Base-by-base conservation (phyloP, 2,329 filamentous ascomycete genomes). In the Hypoxylon sp. region DNA sequence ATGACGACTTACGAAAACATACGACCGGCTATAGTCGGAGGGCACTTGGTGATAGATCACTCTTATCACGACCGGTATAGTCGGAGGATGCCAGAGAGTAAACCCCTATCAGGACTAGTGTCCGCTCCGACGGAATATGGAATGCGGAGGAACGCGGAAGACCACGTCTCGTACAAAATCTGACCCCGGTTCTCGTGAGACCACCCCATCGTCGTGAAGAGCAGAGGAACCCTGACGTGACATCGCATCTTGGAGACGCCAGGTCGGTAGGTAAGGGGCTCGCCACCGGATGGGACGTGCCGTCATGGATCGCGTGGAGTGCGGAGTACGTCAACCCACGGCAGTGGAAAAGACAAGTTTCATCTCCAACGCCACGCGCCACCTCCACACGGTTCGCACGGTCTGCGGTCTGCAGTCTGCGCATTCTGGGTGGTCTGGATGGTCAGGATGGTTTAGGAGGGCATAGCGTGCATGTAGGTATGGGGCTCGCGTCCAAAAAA, bases 41-140 rank as follows among this genome's bases (percentile, higher is more conserved):
- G n/a, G 31, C 10, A 35, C 5, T 35, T 17, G 3, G n/a, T 35
- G 15, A 35, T 35, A 35, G 31, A 17, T 18, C 15, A 35, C 31
- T n/a, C 9, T 3, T 35, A 35, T 35, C 18, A 35, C 15, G 15
- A 35, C 31, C 31, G 15, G 31, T 35, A 18, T 18, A 35, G 6
- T 35, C 31, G 31, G 15, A 17, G 6, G 31, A 35, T 13, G 17
- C 13, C 7, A 15, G n/a, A 5, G 11, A n/a, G 11, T 17, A n/a
- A 35, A 18, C 49, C 47, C 47, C 47, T 45, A 29, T 27, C 33
- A 37, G 45, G 38, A 38, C 37, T 17, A 46, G 29, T 52, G 10
- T 29, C n/a, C 52, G 41, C n/a, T 29, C n/a, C 52, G 41, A 27
- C 37, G 17, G 23, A 50, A 48, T 47, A 50, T 18, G 17, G 17